Conservation (phyloP, 805 yeast species). For the Yamadazyma takamatsuzukensis region DNA sequence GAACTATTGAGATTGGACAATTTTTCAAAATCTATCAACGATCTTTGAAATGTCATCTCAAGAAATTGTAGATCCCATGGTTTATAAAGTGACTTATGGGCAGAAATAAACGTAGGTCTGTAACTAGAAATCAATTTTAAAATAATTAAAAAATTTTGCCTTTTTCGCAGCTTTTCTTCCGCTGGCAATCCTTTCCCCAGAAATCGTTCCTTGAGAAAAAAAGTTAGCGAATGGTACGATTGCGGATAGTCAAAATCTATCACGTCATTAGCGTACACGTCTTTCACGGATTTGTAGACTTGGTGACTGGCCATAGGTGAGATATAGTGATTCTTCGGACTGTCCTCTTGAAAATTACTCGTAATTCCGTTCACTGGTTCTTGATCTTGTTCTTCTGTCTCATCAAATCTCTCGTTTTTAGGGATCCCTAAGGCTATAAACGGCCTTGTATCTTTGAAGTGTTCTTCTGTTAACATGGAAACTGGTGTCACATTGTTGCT, state of each 20-base stretch:
- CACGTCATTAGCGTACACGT: slow-evolving; percentile 43
- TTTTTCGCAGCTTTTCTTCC: slow-evolving; percentile 26
- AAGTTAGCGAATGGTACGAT: slow-evolving; percentile 58
- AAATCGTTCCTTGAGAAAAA: slow-evolving; percentile 53
- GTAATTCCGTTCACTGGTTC: slow-evolving; percentile 3
- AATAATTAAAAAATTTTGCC: slow-evolving; percentile 36
- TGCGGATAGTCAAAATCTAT: slow-evolving; percentile 59
- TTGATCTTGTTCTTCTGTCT: slow-evolving; percentile 7
- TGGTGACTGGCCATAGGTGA: slow-evolving; percentile 58
- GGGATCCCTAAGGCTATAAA: slow-evolving; percentile 38
- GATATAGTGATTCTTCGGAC: slow-evolving; percentile 30
- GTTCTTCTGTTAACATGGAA: slow-evolving; percentile 4
- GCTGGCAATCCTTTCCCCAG: slow-evolving; percentile 42
- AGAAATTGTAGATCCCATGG: slow-evolving; percentile 63
- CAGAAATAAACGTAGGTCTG: slow-evolving; percentile 73
- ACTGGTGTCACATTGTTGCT: slow-evolving; percentile 2
- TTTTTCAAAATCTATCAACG: slow-evolving; percentile 42
- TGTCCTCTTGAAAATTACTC: slow-evolving; percentile 2
- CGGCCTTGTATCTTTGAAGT: slow-evolving; percentile 31
- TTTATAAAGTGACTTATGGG: slow-evolving; percentile 62
- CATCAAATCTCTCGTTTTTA: slow-evolving; percentile 3
- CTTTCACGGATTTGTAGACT: slow-evolving; percentile 49
- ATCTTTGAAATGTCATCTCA: slow-evolving; percentile 44
- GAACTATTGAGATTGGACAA: slow-evolving; percentile 55
- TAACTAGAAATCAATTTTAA: slow-evolving; percentile 61